Evolutionary conservation across 768 basidiomycete genomes (phyloP).

Genomic region (Clitopilus passeckerianus): DNA sequence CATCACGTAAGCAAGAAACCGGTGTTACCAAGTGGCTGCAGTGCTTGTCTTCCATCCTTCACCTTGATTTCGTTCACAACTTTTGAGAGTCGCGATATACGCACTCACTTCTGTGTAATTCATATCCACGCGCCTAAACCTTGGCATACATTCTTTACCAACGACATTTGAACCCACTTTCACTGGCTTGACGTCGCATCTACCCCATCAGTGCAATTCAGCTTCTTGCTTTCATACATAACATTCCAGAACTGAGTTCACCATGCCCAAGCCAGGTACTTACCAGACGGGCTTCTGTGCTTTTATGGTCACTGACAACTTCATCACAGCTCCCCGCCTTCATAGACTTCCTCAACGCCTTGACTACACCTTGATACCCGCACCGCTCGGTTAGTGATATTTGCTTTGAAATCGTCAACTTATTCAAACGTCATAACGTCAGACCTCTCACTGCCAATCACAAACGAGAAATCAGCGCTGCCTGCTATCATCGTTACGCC

Average conservation of each 20-base stretch:
- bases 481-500: constrained; percentile 85
- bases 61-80: constrained; percentile 1
- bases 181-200: constrained; percentile 3
- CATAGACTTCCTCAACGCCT: constrained; percentile 69
- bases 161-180: constrained; percentile 14
- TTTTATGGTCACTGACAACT: background rate
- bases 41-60: background rate
- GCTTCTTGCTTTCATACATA: background rate
- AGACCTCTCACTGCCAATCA: constrained; percentile 61
- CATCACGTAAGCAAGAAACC: constrained; percentile 12
- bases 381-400: constrained; percentile 61
- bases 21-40: constrained; percentile 5
- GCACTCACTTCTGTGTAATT: background rate
- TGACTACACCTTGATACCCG: constrained; percentile 72
- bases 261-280: constrained; percentile 25
- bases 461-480: constrained; percentile 65
- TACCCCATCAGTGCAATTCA: background rate
- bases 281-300: constrained; percentile 4
- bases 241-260: constrained; percentile 2
- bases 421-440: constrained; percentile 8
- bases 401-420: constrained; percentile 3
- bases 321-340: constrained; percentile 48
- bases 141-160: constrained; percentile 30
- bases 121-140: constrained; percentile 12
- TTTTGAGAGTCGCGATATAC: background rate